These are phyloP conservation scores for Dioscorea cayenensis DNA, from an alignment of 116 monocot species.

Conservation along the genomic window DNA sequence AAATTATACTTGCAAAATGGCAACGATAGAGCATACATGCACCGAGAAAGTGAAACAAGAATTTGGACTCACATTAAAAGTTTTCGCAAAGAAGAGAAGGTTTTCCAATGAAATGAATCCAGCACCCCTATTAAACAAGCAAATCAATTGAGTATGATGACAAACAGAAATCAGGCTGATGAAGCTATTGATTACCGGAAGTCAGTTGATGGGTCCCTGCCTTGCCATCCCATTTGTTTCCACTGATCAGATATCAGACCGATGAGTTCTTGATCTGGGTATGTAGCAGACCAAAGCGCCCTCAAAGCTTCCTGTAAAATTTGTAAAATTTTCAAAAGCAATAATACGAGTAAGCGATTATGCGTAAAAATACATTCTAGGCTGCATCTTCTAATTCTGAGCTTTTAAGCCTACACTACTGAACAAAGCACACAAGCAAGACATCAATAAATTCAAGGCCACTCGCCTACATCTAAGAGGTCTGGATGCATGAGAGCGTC, in stretches of 20 bases:
- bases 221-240: slow-evolving; percentile 99
- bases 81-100: slow-evolving; percentile 86
- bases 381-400: too few relatives aligned
- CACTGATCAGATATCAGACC: slow-evolving; percentile 87
- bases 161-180: too few relatives aligned
- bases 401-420: too few relatives aligned
- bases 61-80: slow-evolving; percentile 57
- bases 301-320: slow-evolving; percentile 57
- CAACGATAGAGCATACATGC: neutral
- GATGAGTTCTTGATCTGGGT: slow-evolving; percentile 65
- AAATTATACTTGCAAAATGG: neutral
- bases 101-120: slow-evolving; percentile 92
- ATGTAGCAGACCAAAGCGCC: slow-evolving; percentile 80
- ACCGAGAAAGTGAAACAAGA: neutral
- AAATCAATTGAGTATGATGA: neutral
- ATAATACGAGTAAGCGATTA: too few relatives aligned
- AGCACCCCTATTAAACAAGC: slow-evolving; percentile 47
- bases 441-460: too few relatives aligned
- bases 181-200: slow-evolving; percentile 45
- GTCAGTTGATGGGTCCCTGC: slow-evolving; percentile 89
- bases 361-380: too few relatives aligned
- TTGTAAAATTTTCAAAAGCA: too few relatives aligned
- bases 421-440: too few relatives aligned
- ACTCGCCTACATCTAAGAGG: too few relatives aligned
- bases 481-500: too few relatives aligned